Percentiles rank a stretch among this genome's conserved stretches.
These are phyloP conservation scores for Pichia sp. DNA, from an alignment of 1,139 yeast genomes.

Conservation along the genomic window DNA sequence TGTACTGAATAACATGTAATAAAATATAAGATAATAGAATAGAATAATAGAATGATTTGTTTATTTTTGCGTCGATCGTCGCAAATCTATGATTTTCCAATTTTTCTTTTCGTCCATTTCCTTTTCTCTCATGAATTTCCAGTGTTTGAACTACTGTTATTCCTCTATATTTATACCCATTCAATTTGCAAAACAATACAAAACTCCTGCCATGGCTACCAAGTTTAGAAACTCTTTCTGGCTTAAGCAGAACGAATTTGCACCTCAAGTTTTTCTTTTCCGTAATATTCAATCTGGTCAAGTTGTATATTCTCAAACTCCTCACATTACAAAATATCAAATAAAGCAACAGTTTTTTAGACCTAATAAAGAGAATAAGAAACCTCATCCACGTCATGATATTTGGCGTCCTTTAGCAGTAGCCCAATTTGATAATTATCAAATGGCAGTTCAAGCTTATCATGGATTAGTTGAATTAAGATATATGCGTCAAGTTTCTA, in stretches of 20 bases:
- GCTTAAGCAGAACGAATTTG: slow-evolving; percentile 50
- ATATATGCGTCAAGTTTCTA: slow-evolving; percentile 58
- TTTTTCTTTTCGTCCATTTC: not conserved
- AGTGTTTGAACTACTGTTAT: not conserved
- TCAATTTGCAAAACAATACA: not conserved
- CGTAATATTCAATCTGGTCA: slow-evolving; percentile 86
- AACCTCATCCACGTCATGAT: slow-evolving; percentile 75
- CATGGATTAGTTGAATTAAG: slow-evolving; percentile 70
- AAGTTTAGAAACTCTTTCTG: slow-evolving; percentile 34
- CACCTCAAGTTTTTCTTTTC: slow-evolving; percentile 78
- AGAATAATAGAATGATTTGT: no score
- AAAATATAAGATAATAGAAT: no score
- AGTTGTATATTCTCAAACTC: slow-evolving; percentile 81
- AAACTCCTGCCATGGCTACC: slow-evolving; percentile 25
- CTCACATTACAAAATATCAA: slow-evolving; percentile 58
- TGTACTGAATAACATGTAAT: not conserved
- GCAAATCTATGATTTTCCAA: no score
- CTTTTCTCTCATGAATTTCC: not conserved
- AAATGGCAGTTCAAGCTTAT: slow-evolving; percentile 67
- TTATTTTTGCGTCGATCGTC: not conserved
- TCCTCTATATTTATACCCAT: not conserved
- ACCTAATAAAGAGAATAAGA: slow-evolving; percentile 86
- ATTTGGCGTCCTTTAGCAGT: slow-evolving; percentile 91
- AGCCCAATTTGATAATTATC: slow-evolving; percentile 59
- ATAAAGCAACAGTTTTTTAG: slow-evolving; percentile 64